Base-by-base conservation (phyloP, 1,139 yeast species). In the Wickerhamomyces sp. region DNA sequence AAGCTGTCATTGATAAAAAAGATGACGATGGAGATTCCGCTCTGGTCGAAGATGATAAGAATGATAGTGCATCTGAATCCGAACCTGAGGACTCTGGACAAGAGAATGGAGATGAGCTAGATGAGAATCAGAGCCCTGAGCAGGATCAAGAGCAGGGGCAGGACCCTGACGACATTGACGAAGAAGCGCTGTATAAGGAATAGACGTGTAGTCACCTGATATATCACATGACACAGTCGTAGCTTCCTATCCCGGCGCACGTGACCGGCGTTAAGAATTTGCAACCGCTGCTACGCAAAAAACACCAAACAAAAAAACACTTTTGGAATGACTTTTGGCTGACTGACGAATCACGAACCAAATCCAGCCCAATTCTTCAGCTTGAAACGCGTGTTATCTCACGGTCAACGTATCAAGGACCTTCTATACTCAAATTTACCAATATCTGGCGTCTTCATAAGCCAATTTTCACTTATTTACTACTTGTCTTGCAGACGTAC, bases 81-180 rank as follows among this genome's bases (percentile, higher is more conserved):
- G 23, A 18, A 18, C 23, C 23, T 18, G 23, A 18, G 23, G 23
- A 18, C 23, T 18, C 23, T 18, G 23, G 4, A 48, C 31, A 45
- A 6, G 45, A 45, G 7, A 36, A 39, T 13, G 48, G 43, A 18
- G 47, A 40, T 27, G 51, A 49, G 4, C 49, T 43, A 14, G 52
- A 47, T 2, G 52, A 47, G 10, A 47, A 45, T 15, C 43, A 34
- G 14, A 39, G 36, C 4, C 13, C 31, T 29, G 31, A 29, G 13
- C 31, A 14, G 26, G 36, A 34, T 8, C 42, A 27, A 11, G 37
- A 32, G 6, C 33, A 18, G 11, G 18, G 18, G 34, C 39, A 41
- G 34, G 43, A 23, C 23, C 23, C 23, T 4, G 36, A 34, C n/a
- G 47, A 44, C 10, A 44, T 39, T 23, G 37, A 36, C 11, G 47